Base-by-base conservation (phyloP, 768 basidiomycete genomes). In the Auricularia sp. region DNA sequence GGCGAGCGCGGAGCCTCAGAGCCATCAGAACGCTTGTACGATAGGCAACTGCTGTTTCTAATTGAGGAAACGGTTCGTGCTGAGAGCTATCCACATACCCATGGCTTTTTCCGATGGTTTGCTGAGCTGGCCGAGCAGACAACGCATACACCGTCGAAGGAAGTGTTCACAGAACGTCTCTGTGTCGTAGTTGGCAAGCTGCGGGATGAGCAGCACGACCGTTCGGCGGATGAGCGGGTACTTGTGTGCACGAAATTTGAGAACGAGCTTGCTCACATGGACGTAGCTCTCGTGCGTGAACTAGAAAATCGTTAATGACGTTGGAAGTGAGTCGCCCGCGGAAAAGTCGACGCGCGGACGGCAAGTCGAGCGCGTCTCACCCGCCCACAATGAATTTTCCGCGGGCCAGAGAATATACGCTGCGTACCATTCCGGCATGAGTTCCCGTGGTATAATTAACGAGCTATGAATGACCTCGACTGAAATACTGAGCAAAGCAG, bases 171-270 rank as follows among this genome's bases (percentile, higher is more conserved):
- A 87, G 71, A 99, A 99, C 1, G 88, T 91, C 72, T 91, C 87
- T 1, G 91, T 91, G 71, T 98, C 93, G 73, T 98, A 99, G 2
- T 88, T 87, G 23, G 95, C 96, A 67, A 98, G 84, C 3, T 91
- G 90, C 0, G 97, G 96, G 54, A 98, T 94, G 71, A 98, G 85
- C 6, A 91, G 89, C 71, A 98, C 94, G 66, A 98, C 95, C 78
- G 93, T 93, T 74, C 91, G 91, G 56, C 93, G 87, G 66, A 99
- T 90, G 47, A 92, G 84, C 21, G 84, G 77, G 70, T 99, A 97
- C 67, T 92, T 83, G 72, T 93, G 90, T 7, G 88, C 84, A 73
- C 87, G 88, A 80, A 95, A 97, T 42, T 85, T 84, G 36, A 98
- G 80, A 58, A 98, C 91, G 68, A 91, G 86, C 63, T 97, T 95